phyloP scores from a whole-genome alignment of 352 stramenopile species.

The Phytophthora colocasiae region DNA sequence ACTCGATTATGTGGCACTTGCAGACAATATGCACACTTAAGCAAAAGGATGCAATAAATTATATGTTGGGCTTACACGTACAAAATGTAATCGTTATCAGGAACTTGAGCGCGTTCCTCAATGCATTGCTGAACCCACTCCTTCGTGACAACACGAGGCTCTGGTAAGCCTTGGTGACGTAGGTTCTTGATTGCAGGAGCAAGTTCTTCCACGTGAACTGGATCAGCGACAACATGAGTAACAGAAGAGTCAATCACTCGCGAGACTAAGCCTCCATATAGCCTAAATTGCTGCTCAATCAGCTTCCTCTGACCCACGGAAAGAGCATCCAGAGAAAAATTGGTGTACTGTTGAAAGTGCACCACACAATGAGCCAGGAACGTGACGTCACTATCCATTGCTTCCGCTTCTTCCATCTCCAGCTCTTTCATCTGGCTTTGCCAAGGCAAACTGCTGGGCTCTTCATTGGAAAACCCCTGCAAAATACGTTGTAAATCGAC shows the following conservation, averaged over 20 bases:
- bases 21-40: too few relatives aligned
- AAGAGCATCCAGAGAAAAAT: constrained; percentile 23
- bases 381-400: constrained; percentile 72
- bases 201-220: constrained; percentile 44
- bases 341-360: constrained; percentile 48
- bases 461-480: constrained; percentile 26
- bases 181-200: constrained; percentile 54
- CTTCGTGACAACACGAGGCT: constrained; percentile 64
- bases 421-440: constrained; percentile 52
- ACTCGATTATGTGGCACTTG: too few relatives aligned
- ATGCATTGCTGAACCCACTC: constrained; percentile 71
- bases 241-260: constrained; percentile 49
- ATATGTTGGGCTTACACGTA: constrained; percentile 52
- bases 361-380: constrained; percentile 80
- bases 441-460: constrained; percentile 42
- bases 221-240: constrained; percentile 73
- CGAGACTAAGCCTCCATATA: constrained; percentile 61
- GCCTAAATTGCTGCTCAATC: constrained; percentile 60
- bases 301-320: constrained; percentile 51
- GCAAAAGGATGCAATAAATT: constrained; percentile 36
- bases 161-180: constrained; percentile 48
- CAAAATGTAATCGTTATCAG: constrained; percentile 63
- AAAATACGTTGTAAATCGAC: constrained; percentile 66
- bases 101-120: constrained; percentile 52
- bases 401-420: constrained; percentile 67